Evolutionary conservation across 176 grass and related monocot genomes (phyloP).

Genomic region (Melocanna baccifera): DNA sequence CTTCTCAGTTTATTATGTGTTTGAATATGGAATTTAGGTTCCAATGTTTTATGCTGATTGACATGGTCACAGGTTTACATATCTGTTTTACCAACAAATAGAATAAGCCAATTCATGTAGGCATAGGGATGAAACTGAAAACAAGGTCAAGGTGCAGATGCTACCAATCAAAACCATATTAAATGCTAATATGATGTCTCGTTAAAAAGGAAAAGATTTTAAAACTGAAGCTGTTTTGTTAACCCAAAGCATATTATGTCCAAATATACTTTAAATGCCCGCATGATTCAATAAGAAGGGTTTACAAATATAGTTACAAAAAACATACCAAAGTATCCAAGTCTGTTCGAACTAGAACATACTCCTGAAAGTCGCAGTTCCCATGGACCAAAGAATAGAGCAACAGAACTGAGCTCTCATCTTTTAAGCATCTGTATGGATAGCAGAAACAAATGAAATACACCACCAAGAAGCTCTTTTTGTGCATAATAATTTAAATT

Average conservation of each 20-base stretch:
- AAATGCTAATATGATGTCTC: neutral
- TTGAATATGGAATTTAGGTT: neutral
- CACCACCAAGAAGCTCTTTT: neutral
- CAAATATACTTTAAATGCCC: neutral
- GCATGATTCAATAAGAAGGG: constrained; percentile 10
- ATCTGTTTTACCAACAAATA: neutral
- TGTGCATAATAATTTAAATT: neutral
- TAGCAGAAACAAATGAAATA: constrained; percentile 23
- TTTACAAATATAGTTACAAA: constrained; percentile 19
- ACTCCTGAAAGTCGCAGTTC: constrained; percentile 94
- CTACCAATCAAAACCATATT: constrained; percentile 10
- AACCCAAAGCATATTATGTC: constrained; percentile 5
- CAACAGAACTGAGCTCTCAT: constrained; percentile 80
- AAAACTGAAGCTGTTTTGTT: neutral
- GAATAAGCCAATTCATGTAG: constrained; percentile 5
- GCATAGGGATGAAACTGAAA: constrained; percentile 11
- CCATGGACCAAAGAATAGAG: constrained; percentile 97
- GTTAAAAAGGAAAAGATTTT: neutral
- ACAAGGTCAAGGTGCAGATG: neutral
- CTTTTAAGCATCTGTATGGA: constrained; percentile 67
- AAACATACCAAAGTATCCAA: constrained; percentile 91
- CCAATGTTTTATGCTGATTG: neutral
- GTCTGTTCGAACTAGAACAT: constrained; percentile 96
- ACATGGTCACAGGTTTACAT: neutral
- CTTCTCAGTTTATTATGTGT: neutral